Evolutionary conservation across 768 basidiomycete species (phyloP), one percentile per base, ranked within the genome.

Genomic region (Ramaria sp.): DNA sequence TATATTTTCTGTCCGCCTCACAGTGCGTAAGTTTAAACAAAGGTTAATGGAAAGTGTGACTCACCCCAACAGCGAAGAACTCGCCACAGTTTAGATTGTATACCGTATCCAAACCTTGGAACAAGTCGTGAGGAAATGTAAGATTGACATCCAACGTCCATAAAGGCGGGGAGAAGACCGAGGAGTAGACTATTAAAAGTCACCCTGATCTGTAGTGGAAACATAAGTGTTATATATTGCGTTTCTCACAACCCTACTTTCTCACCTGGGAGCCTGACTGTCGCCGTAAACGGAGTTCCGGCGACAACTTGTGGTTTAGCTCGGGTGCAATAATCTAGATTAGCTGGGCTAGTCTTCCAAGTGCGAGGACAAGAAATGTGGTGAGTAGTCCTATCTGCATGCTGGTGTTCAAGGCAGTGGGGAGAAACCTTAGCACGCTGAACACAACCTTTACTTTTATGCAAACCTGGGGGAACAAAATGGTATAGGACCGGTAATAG

Each of bases 1-100:
- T 16, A n/a, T 43, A 16, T 43, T 43, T 25, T 43, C 42, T 25
- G 42, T n/a, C 42, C n/a, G 42, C 42, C 18, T 18, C 18, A 43
- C 24, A 34, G 32, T 43, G 8, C 24, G 18, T 43, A 9, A 43
- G n/a, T 16, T 28, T 27, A 22, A 50, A 6, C 24, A 22, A 22
- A 9, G 32, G 32, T 3, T 4, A 9, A 9, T 34, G 8, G 13
- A 15, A 22, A 18, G 22, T n/a, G 8, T 18, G 20, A 50, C 52
- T 53, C 22, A 53, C 52, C 6, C 52, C 52, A 18, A 53, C 13
- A 16, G 34, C 25, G 18, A 53, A 53, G 28, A 53, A 53, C 18
- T 53, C 52, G 15, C 37, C 52, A 20, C 24, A 41, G 24, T 15
- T 43, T 16, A 53, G 20, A 12, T 41, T 41, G 24, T 53, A 53